phyloP scores from a whole-genome alignment of 208 protist species.

The Trichomonas vaginalis region DNA sequence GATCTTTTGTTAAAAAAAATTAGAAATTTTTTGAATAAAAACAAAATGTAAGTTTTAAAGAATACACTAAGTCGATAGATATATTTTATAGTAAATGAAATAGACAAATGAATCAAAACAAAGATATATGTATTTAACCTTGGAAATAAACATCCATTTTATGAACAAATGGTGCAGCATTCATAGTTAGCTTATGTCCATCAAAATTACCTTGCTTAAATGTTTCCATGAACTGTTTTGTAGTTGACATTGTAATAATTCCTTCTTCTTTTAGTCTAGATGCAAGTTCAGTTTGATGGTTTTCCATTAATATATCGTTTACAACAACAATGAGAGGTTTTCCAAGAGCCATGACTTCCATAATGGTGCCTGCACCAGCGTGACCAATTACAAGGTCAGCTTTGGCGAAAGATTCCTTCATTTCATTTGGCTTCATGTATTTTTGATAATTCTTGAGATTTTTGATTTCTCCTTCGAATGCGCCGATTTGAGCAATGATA shows the following conservation, averaged over 20 bases:
- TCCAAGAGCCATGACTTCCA: constrained; percentile 29
- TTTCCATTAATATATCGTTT: constrained; percentile 40
- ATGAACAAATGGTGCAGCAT: not conserved
- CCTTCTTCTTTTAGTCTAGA: not conserved
- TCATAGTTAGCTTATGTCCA: not conserved
- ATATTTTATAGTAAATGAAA: too few species aligned
- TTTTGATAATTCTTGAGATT: constrained; percentile 15
- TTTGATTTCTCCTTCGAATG: constrained; percentile 9
- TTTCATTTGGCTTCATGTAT: not conserved
- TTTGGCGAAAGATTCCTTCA: constrained; percentile 26
- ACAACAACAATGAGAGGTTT: constrained; percentile 41
- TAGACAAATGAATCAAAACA: too few species aligned
- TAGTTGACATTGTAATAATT: not conserved
- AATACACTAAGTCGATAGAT: too few species aligned
- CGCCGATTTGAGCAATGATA: constrained; percentile 34
- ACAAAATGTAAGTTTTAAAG: too few species aligned
- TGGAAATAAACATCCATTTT: not conserved
- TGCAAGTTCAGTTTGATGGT: constrained; percentile 38
- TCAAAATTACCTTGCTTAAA: not conserved
- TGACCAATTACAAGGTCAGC: constrained; percentile 33
- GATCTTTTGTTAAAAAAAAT: too few species aligned
- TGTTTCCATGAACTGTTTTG: not conserved
- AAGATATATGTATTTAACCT: not conserved
- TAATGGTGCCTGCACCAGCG: constrained; percentile 39
- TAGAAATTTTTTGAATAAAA: too few species aligned